A percentile compares a stretch with the other conserved stretches of the same genome.
Conservation (phyloP, 106 monocot species). For the Platanthera zijinensis region DNA sequence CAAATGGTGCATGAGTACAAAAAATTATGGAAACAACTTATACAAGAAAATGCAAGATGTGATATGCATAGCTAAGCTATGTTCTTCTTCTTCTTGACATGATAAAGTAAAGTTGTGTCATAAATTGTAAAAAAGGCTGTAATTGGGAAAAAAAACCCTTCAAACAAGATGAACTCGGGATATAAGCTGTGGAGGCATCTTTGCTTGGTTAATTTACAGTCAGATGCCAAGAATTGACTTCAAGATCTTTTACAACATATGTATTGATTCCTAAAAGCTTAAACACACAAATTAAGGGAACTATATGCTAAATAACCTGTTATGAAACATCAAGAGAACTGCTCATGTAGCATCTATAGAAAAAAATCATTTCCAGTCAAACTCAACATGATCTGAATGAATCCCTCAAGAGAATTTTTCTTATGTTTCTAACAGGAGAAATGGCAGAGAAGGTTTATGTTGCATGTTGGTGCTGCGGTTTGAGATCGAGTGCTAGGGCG, state of each 20-base stretch:
- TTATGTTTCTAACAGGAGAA: neutral
- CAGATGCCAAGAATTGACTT: neutral
- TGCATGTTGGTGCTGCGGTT: no score
- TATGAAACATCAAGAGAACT: neutral
- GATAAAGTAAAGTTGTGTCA: constrained; percentile 35
- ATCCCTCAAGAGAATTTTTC: neutral
- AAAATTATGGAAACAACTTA: neutral
- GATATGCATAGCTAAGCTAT: neutral
- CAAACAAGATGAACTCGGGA: neutral
- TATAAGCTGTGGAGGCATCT: neutral
- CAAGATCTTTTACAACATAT: neutral
- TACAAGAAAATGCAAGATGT: neutral
- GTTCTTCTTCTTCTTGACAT: neutral
- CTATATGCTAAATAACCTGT: neutral
- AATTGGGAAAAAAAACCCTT: neutral
- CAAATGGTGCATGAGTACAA: neutral
- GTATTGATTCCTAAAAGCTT: neutral
- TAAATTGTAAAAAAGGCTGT: constrained; percentile 70
- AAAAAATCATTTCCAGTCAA: neutral
- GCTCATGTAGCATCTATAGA: neutral
- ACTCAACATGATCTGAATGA: neutral
- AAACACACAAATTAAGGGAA: neutral
- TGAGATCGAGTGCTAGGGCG: no score
- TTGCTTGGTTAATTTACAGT: neutral
- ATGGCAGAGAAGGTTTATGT: no score